Conservation (phyloP, 2,329 filamentous ascomycete genomes). For the Ophiostoma sp. region DNA sequence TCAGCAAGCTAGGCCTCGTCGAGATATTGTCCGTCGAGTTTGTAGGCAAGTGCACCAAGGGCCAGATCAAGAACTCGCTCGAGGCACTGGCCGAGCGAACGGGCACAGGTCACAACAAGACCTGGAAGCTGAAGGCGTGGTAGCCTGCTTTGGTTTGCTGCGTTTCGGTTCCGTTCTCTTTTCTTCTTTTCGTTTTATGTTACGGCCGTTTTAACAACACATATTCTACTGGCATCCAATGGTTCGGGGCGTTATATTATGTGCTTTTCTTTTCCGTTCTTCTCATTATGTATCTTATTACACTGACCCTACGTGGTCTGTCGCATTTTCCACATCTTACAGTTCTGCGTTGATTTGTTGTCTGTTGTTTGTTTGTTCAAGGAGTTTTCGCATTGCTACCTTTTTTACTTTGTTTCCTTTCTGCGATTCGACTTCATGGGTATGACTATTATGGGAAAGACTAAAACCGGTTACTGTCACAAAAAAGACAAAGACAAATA, state of each 20-base stretch:
- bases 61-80: conserved; percentile 70
- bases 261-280: neutral
- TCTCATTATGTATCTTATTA: neutral
- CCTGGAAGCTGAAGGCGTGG: conserved; percentile 54
- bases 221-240: neutral
- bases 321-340: neutral
- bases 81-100: conserved; percentile 64
- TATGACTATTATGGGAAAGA: conserved; percentile 12
- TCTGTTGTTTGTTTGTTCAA: neutral
- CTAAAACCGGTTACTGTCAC: neutral
- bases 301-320: neutral
- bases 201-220: neutral
- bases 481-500: conserved; percentile 5
- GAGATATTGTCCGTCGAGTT: conserved; percentile 76
- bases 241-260: neutral
- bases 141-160: neutral
- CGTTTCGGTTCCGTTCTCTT: neutral
- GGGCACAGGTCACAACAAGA: conserved; percentile 56
- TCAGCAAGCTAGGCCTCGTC: conserved; percentile 72
- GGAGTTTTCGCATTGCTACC: neutral
- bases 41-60: conserved; percentile 63
- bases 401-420: neutral
- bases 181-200: neutral
- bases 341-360: neutral
- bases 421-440: neutral